phyloP scores from a whole-genome alignment of 306 rosid genomes.

The Dryas octopetala region DNA sequence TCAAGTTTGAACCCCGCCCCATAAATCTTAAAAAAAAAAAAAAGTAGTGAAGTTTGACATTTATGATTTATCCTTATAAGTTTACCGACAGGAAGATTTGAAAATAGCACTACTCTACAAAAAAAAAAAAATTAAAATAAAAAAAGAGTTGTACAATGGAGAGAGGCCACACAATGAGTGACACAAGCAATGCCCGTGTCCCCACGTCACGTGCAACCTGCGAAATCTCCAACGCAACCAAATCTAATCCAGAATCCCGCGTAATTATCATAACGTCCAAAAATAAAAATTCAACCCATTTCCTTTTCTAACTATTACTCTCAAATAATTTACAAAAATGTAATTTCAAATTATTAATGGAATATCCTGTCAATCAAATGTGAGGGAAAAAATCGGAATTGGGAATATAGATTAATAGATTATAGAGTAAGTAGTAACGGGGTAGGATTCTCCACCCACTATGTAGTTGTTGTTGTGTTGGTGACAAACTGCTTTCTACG shows the following conservation, averaged over 20 bases:
- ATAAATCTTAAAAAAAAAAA: too few relatives aligned
- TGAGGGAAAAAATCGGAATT: neutral
- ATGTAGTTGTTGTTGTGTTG: slow-evolving; percentile 3
- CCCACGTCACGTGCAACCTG: slow-evolving; percentile 18
- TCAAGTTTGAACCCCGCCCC: too few relatives aligned
- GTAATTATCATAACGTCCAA: slow-evolving; percentile 12
- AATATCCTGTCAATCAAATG: neutral
- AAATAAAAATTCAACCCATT: too few relatives aligned
- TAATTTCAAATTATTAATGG: neutral
- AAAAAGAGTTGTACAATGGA: neutral
- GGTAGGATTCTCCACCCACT: slow-evolving; percentile 21
- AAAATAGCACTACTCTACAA: too few relatives aligned
- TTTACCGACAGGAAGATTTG: too few relatives aligned
- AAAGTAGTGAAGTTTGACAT: too few relatives aligned
- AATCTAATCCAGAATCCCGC: slow-evolving; percentile 42
- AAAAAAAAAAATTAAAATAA: too few relatives aligned
- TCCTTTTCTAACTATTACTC: too few relatives aligned
- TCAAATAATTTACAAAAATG: neutral
- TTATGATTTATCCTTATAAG: too few relatives aligned
- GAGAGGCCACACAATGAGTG: neutral
- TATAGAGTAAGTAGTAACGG: neutral
- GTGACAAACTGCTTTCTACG: neutral
- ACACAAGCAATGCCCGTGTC: neutral
- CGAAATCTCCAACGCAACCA: slow-evolving; percentile 9
- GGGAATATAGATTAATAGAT: too few relatives aligned